Percentiles rank a stretch among this genome's conserved stretches.
Evolutionary conservation across 139 green algal species (phyloP).

Genomic region (Chlamydomonas eustigma): DNA sequence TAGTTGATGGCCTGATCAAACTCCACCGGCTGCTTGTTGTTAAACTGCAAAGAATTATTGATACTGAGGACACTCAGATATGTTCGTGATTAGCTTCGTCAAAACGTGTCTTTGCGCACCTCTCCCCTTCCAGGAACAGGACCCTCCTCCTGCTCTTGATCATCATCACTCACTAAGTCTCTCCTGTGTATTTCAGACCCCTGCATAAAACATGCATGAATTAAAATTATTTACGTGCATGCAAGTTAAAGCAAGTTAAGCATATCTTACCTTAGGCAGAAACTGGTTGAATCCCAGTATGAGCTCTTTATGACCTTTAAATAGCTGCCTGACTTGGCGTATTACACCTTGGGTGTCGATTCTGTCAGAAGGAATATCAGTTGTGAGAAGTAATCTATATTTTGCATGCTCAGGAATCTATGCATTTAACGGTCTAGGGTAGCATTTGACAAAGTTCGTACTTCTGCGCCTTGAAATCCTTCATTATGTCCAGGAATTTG

Average conservation of each 20-base stretch:
- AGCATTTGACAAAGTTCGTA: too few species aligned
- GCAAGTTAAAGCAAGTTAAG: not conserved
- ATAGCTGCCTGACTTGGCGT: slow-evolving; percentile 90
- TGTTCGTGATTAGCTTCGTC: not conserved
- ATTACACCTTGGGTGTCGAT: slow-evolving; percentile 97
- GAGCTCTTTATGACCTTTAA: slow-evolving; percentile 89
- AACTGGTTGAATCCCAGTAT: slow-evolving; percentile 99
- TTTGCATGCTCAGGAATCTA: too few species aligned
- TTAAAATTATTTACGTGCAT: not conserved
- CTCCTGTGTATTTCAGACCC: too few species aligned
- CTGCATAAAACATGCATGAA: slow-evolving; percentile 31
- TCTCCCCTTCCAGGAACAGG: not conserved
- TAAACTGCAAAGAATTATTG: slow-evolving; percentile 47
- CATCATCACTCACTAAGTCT: slow-evolving; percentile 41
- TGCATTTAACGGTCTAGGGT: too few species aligned
- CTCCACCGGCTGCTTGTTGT: slow-evolving; percentile 48
- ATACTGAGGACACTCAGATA: not conserved
- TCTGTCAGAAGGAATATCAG: slow-evolving; percentile 40
- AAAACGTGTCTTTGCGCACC: not conserved
- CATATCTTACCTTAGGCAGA: slow-evolving; percentile 75
- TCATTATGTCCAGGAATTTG: slow-evolving; percentile 73
- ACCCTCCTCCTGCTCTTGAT: slow-evolving; percentile 40
- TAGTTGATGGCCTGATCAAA: slow-evolving; percentile 99
- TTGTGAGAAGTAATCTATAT: too few species aligned
- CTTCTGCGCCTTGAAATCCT: slow-evolving; percentile 17